phyloP scores from a whole-genome alignment of 2,329 filamentous ascomycete species.

The Diaporthe ilicicola region DNA sequence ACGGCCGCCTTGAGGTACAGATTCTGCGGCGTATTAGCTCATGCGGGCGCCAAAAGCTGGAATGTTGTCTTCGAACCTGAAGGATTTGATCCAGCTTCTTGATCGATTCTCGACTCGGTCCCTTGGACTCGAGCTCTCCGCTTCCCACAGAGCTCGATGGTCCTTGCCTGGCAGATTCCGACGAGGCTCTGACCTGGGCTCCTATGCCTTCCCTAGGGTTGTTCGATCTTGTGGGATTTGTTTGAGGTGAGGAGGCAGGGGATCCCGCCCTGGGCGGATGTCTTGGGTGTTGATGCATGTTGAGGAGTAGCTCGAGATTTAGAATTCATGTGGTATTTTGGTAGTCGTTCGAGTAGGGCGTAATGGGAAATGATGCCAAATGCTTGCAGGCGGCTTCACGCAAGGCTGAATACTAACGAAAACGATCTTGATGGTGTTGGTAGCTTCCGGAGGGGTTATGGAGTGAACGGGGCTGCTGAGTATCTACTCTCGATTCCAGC shows the following conservation, averaged over 20 bases:
- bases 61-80: constrained; percentile 65
- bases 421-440: neutral
- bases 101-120: constrained; percentile 71
- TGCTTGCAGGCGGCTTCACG: neutral
- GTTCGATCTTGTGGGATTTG: constrained; percentile 77
- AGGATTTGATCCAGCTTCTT: constrained; percentile 93
- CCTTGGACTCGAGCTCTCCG: constrained; percentile 51
- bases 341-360: constrained; percentile 8
- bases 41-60: constrained; percentile 4
- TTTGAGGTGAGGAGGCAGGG: constrained; percentile 75
- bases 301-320: constrained; percentile 37
- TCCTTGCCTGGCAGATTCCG: constrained; percentile 55
- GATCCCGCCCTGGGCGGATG: constrained; percentile 77
- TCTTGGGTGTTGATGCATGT: constrained; percentile 92
- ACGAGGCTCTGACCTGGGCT: constrained; percentile 47
- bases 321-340: constrained; percentile 24
- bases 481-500: constrained; percentile 43
- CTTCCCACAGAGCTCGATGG: constrained; percentile 57
- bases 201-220: constrained; percentile 72
- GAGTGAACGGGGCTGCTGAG: constrained; percentile 29
- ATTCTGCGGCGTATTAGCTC: constrained; percentile 66
- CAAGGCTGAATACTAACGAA: neutral
- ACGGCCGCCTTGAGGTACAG: constrained; percentile 90
- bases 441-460: neutral
- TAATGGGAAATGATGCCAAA: neutral